These are phyloP conservation scores for Kwoniella dejecticola DNA, from an alignment of 768 basidiomycete genomes.

Conservation along the genomic window DNA sequence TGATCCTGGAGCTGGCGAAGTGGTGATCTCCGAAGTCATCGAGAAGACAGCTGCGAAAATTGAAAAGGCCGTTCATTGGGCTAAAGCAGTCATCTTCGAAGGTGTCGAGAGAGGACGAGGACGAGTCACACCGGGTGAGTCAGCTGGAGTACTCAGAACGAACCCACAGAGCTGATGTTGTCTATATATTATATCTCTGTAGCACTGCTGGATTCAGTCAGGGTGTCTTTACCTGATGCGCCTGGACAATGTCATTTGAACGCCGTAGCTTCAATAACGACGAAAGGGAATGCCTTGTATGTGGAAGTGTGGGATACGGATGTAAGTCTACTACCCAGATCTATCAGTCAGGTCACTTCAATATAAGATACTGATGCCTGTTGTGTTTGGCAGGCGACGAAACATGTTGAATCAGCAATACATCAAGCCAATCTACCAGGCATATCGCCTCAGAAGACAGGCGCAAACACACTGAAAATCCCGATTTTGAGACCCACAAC, in stretches of 20 bases:
- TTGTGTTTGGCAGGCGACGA: slow-evolving; percentile 24
- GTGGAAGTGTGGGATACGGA: slow-evolving; percentile 53
- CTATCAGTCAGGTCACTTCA: too few species aligned
- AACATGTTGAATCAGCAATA: slow-evolving; percentile 54
- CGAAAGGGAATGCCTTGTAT: slow-evolving; percentile 44
- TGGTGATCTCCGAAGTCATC: slow-evolving; percentile 22
- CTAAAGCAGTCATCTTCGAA: slow-evolving; percentile 53
- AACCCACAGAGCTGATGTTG: neutral
- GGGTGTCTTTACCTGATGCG: slow-evolving; percentile 37
- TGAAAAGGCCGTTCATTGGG: slow-evolving; percentile 56
- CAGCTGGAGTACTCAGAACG: neutral
- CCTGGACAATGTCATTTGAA: slow-evolving; percentile 39
- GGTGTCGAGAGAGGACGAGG: slow-evolving; percentile 54
- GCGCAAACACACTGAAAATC: slow-evolving; percentile 49
- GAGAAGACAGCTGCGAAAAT: slow-evolving; percentile 53
- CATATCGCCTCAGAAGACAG: slow-evolving; percentile 49
- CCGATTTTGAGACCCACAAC: slow-evolving; percentile 49
- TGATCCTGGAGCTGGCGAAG: slow-evolving; percentile 24
- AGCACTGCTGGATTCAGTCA: slow-evolving; percentile 54
- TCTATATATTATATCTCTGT: neutral
- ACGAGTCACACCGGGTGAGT: slow-evolving; percentile 49
- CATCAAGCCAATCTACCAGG: slow-evolving; percentile 55
- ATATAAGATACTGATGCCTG: too few species aligned
- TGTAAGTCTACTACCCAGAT: slow-evolving; percentile 33
- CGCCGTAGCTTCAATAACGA: slow-evolving; percentile 51